Evolutionary conservation across 1,139 yeast species (phyloP).

Genomic region (Magnusiomyces tetraspermus): DNA sequence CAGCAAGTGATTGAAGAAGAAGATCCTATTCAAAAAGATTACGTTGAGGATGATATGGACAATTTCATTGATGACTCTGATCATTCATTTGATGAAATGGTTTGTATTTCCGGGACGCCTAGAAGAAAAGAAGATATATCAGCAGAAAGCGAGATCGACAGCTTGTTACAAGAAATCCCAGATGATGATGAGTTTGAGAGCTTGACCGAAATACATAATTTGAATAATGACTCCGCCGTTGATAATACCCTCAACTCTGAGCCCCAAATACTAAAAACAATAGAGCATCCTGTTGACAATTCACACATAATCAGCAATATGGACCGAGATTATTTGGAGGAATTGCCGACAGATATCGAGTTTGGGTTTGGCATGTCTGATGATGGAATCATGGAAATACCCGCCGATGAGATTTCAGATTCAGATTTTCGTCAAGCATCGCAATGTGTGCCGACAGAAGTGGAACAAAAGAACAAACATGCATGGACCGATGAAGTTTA

Average conservation of each 20-base stretch:
- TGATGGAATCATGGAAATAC: not conserved
- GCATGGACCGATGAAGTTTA: conserved; percentile 65
- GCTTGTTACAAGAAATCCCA: conserved; percentile 31
- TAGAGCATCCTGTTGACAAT: not conserved
- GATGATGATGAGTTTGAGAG: too few relatives aligned
- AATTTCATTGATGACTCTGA: conserved; percentile 13
- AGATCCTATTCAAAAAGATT: too few relatives aligned
- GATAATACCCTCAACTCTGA: too few relatives aligned
- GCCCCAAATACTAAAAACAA: conserved; percentile 23
- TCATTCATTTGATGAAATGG: conserved; percentile 15
- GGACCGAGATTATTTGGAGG: not conserved
- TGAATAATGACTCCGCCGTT: too few relatives aligned
- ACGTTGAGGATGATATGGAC: conserved; percentile 13
- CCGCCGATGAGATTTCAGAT: not conserved
- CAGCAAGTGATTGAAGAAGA: too few relatives aligned
- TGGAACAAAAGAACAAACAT: conserved; percentile 18
- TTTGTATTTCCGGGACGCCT: conserved; percentile 15
- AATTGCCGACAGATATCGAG: not conserved
- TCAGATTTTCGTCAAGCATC: not conserved
- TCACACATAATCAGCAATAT: not conserved
- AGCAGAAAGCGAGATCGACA: conserved; percentile 44
- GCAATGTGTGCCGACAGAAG: not conserved
- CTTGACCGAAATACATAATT: too few relatives aligned
- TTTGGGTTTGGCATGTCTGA: not conserved
- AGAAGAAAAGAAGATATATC: conserved; percentile 35